Evolutionary conservation across 345 rosid species (phyloP), one percentile per base, ranked within the genome.

Genomic region (Triadica sebifera): DNA sequence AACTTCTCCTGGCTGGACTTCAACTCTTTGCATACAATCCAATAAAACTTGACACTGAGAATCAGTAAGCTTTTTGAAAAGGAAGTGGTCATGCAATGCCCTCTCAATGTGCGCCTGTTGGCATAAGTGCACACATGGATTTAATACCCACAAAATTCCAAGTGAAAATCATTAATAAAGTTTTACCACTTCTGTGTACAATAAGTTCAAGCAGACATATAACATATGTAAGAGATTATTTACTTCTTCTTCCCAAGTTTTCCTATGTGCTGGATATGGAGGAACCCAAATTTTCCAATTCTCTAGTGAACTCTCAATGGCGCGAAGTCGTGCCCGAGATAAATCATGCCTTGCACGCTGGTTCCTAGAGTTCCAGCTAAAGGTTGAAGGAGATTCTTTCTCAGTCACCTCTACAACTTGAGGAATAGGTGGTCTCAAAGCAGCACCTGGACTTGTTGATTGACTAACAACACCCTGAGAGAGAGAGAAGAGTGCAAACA

Each of bases 241-340:
- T 85, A 94, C 98, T 85, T 94, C 97, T 89, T 94, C 98, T 84
- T 94, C 98, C 98, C 98, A 94, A 39, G 98, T 89, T 85, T 94
- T 94, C 84, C 98, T 82, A 82, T 89, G 87, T 17, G 97, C 90
- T 74, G 94, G 89, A 51, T 94, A 87, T 45, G 97, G 86, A 77
- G 98, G 98, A 85, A 87, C 89, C 98, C 98, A 92, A 51, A 84
- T 60, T 82, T 89, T 79, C 24, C 98, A 94, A 67, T 85, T 91
- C 87, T 92, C 98, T 68, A 94, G 81, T 67, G 98, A 94, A 77
- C 83, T 92, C 83, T 94, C 98, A 77, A 94, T 87, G 50, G 97
- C 97, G 51, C 97, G 97, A 74, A 94, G 82, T n/a, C 97, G 93
- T 65, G 98, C 93, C 77, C 89, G 87, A 70, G 98, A 91, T 79